Percentiles rank a stretch among this genome's conserved stretches.
phyloP scores from a whole-genome alignment of 306 rosid species.

The Quercus alba region DNA sequence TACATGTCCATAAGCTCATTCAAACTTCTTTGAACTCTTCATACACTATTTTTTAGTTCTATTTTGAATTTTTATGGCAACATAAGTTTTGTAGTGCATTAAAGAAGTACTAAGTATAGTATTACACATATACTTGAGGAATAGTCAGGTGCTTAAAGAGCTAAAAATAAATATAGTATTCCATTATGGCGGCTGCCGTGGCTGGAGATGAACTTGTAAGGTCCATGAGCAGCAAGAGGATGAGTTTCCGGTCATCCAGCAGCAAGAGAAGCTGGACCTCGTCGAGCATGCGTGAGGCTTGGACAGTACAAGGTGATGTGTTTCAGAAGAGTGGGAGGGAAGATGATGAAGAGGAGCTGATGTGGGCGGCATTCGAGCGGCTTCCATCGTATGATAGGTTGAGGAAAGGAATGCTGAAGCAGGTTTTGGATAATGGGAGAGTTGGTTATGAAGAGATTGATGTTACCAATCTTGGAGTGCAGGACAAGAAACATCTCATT shows the following conservation, averaged over 20 bases:
- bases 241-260: slow-evolving; percentile 37
- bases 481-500: slow-evolving; percentile 49
- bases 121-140: too few relatives aligned
- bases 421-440: slow-evolving; percentile 48
- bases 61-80: not conserved
- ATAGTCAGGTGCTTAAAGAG: too few relatives aligned
- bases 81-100: not conserved
- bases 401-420: slow-evolving; percentile 51
- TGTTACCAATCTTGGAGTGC: slow-evolving; percentile 43
- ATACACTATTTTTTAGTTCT: not conserved
- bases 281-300: slow-evolving; percentile 7
- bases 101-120: not conserved
- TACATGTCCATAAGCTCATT: not conserved
- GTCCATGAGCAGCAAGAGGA: slow-evolving; percentile 35
- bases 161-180: too few relatives aligned
- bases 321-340: slow-evolving; percentile 38
- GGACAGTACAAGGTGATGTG: slow-evolving; percentile 10
- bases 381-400: slow-evolving; percentile 82
- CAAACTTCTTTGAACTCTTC: too few relatives aligned
- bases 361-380: slow-evolving; percentile 83
- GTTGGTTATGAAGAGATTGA: slow-evolving; percentile 56
- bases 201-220: slow-evolving; percentile 21
- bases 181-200: slow-evolving; percentile 5
- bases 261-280: slow-evolving; percentile 47
- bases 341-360: slow-evolving; percentile 64